Percentiles rank a stretch among this genome's conserved stretches.
Evolutionary conservation across 306 rosid species (phyloP).

Genomic region (Gillenia trifoliata): DNA sequence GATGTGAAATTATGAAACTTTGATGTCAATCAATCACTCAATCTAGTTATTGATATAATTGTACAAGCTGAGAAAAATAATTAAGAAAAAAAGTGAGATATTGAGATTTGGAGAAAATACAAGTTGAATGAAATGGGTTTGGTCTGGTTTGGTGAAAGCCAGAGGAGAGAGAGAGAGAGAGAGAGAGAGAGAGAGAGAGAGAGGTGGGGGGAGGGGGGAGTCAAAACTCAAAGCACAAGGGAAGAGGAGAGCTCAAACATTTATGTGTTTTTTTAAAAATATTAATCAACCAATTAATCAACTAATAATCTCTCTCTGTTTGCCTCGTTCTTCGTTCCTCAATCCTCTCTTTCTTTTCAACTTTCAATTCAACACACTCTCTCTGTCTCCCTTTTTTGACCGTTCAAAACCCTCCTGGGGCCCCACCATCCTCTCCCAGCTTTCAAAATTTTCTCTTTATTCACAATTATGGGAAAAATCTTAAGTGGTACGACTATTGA

Average conservation of each 20-base stretch:
- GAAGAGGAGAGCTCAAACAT: constrained; percentile 20
- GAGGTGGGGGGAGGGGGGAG: too few species aligned
- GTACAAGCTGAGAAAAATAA: neutral
- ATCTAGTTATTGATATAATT: neutral
- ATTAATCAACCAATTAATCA: neutral
- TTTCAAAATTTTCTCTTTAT: neutral
- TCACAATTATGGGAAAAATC: neutral
- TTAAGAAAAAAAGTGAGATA: neutral
- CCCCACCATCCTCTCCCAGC: neutral
- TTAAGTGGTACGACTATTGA: too few species aligned
- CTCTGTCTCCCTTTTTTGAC: constrained; percentile 50
- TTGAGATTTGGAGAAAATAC: neutral
- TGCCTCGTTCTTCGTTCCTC: neutral
- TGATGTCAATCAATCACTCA: neutral
- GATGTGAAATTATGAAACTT: neutral
- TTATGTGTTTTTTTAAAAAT: neutral
- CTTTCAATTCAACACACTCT: constrained; percentile 37
- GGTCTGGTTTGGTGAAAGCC: constrained; percentile 7
- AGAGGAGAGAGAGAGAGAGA: neutral
- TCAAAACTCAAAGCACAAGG: constrained; percentile 29
- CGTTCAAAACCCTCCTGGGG: constrained; percentile 29
- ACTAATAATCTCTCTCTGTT: neutral
- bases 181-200: too few species aligned
- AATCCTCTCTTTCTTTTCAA: constrained; percentile 6
- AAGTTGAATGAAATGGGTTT: neutral